Conservation (phyloP, 2,329 filamentous ascomycete genomes). For the Aphanoascus verrucosus region DNA sequence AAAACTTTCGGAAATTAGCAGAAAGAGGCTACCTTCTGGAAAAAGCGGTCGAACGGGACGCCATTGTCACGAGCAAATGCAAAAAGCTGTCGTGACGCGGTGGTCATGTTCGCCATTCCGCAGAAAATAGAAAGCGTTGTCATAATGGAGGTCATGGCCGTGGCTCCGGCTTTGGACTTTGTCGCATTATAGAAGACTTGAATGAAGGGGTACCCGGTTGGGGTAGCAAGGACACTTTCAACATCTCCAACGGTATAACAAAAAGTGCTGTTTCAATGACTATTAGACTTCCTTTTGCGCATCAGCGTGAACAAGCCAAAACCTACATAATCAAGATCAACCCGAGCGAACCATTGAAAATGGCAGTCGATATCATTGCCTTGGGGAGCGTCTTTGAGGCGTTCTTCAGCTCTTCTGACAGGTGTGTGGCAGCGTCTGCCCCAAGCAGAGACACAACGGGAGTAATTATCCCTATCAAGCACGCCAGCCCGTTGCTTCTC, state of each 20-base stretch:
- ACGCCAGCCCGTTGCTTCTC: constrained; percentile 19
- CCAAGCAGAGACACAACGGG: constrained; percentile 4
- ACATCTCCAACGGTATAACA: constrained; percentile 11
- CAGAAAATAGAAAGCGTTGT: constrained; percentile 22
- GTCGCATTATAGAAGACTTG: constrained; percentile 27
- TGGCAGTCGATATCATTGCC: constrained; percentile 26
- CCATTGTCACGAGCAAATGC: constrained; percentile 45
- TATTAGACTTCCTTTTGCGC: background rate
- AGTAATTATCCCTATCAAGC: constrained; percentile 6
- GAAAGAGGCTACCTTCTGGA: background rate
- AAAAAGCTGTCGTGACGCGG: constrained; percentile 26
- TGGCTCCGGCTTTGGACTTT: constrained; percentile 19
- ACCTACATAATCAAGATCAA: constrained; percentile 22
- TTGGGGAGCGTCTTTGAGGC: constrained; percentile 28
- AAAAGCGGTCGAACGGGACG: constrained; percentile 37
- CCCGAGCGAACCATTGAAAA: constrained; percentile 29
- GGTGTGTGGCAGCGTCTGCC: background rate
- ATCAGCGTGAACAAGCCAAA: background rate
- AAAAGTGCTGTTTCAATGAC: constrained; percentile 4
- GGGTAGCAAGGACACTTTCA: constrained; percentile 1
- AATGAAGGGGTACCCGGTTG: constrained; percentile 29
- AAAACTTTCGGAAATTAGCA: background rate
- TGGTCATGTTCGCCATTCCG: constrained; percentile 26
- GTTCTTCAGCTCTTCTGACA: constrained; percentile 30
- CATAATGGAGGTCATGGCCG: constrained; percentile 21